These are phyloP conservation scores for Pseudopyrenochaeta lycopersici DNA, from an alignment of 2,329 filamentous ascomycete genomes.

Conservation along the genomic window DNA sequence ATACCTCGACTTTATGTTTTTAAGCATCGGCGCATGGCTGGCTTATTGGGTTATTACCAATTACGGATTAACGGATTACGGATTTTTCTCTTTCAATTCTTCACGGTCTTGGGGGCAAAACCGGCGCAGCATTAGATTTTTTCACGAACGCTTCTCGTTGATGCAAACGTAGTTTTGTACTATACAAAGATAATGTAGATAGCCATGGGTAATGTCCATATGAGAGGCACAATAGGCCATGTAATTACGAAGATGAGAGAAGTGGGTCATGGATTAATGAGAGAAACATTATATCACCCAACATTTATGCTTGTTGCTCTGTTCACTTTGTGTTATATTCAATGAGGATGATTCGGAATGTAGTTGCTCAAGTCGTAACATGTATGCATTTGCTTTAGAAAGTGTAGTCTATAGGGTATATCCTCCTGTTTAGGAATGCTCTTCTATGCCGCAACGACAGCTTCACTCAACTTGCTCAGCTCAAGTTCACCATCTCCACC, in stretches of 20 bases:
- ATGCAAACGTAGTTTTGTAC: neutral
- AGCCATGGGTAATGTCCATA: neutral
- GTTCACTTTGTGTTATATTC: too few relatives aligned
- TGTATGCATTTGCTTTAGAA: too few relatives aligned
- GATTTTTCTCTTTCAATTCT: neutral
- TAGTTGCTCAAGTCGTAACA: too few relatives aligned
- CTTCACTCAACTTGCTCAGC: constrained; percentile 24
- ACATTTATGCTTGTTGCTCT: neutral
- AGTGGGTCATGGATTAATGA: neutral
- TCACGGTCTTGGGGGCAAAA: neutral
- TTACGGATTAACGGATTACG: neutral
- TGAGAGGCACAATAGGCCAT: neutral
- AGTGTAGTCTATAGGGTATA: too few relatives aligned
- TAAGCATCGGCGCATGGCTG: neutral
- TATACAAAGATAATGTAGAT: neutral
- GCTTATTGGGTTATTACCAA: neutral
- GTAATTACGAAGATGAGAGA: neutral
- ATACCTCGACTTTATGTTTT: neutral
- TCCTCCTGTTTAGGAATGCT: too few relatives aligned
- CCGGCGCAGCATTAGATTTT: neutral
- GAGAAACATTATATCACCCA: neutral
- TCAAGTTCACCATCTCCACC: constrained; percentile 32
- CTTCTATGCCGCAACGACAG: constrained; percentile 7
- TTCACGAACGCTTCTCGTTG: neutral
- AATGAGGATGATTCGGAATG: too few relatives aligned